phyloP scores from a whole-genome alignment of 1,139 yeast species.

The Geotrichum histeridarum region DNA sequence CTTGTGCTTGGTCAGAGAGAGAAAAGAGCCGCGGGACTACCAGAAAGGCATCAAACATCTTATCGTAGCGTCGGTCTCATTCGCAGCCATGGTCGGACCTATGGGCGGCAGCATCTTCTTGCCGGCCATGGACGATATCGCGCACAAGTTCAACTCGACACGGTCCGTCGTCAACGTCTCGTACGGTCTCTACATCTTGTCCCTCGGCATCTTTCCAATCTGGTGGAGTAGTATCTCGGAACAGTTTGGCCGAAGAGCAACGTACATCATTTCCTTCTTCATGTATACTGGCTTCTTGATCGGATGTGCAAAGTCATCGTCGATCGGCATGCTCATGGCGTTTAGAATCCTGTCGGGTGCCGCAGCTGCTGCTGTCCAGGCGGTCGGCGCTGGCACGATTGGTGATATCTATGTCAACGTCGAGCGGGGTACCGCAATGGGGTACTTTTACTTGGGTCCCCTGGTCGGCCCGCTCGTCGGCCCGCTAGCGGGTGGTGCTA shows the following conservation, averaged over 20 bases:
- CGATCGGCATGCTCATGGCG: constrained; percentile 57
- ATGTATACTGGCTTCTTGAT: constrained; percentile 61
- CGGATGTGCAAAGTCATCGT: constrained; percentile 65
- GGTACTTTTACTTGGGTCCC: constrained; percentile 75
- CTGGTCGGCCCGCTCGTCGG: constrained; percentile 74
- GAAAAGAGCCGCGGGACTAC: constrained; percentile 64
- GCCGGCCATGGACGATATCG: constrained; percentile 64
- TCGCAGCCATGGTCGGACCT: constrained; percentile 78
- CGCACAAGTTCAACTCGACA: constrained; percentile 50
- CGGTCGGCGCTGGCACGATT: constrained; percentile 87
- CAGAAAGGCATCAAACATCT: constrained; percentile 46
- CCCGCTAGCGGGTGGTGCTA: constrained; percentile 77
- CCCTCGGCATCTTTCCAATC: constrained; percentile 74
- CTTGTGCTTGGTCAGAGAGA: constrained; percentile 61
- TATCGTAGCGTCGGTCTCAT: constrained; percentile 63
- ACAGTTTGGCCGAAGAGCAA: constrained; percentile 59
- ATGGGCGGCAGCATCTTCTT: constrained; percentile 86
- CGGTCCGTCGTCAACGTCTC: constrained; percentile 64
- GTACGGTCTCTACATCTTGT: constrained; percentile 69
- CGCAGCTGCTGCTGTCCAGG: constrained; percentile 78
- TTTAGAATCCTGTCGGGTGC: constrained; percentile 74
- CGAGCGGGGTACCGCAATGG: constrained; percentile 75
- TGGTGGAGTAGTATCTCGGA: constrained; percentile 90
- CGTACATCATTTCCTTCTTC: constrained; percentile 63
- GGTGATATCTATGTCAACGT: constrained; percentile 65